Evolutionary conservation across 169 alveolate species (phyloP).

Genomic region (Cryptosporidium parvum): DNA sequence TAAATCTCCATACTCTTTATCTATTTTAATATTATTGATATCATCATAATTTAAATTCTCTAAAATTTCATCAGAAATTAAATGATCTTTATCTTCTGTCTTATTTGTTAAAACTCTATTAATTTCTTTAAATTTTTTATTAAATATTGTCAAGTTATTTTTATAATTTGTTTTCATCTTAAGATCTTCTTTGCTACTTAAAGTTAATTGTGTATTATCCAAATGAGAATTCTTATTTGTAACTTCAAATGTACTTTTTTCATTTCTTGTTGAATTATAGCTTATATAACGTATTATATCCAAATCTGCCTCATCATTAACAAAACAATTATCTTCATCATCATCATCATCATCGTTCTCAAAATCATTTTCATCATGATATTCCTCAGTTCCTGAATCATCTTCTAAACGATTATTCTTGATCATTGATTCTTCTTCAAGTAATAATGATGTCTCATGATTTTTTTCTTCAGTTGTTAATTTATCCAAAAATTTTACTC

Average conservation of each 20-base stretch:
- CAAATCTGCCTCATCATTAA: conserved; percentile 38
- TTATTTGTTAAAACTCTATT: background rate
- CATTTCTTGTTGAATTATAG: conserved; percentile 17
- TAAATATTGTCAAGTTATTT: background rate
- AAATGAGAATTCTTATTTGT: conserved; percentile 35
- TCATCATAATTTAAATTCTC: conserved; percentile 20
- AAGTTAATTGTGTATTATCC: conserved; percentile 43
- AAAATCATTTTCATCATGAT: conserved; percentile 14
- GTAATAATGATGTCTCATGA: background rate
- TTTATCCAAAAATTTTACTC: background rate
- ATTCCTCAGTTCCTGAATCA: conserved; percentile 16
- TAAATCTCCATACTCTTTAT: conserved; percentile 1
- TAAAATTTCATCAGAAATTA: conserved; percentile 24
- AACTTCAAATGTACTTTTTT: conserved; percentile 48
- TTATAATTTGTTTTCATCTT: conserved; percentile 1
- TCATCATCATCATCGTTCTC: conserved; percentile 53
- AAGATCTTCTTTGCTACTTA: conserved; percentile 8
- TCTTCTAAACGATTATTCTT: background rate
- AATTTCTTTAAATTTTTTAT: conserved; percentile 25
- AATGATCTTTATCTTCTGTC: background rate
- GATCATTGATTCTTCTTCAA: background rate
- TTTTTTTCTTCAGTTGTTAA: background rate
- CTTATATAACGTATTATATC: conserved; percentile 3
- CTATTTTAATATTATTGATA: background rate
- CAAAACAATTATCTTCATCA: conserved; percentile 48